Evolutionary conservation across 495 filamentous ascomycete species (phyloP).

Genomic region (Aspergillus mulundensis): DNA sequence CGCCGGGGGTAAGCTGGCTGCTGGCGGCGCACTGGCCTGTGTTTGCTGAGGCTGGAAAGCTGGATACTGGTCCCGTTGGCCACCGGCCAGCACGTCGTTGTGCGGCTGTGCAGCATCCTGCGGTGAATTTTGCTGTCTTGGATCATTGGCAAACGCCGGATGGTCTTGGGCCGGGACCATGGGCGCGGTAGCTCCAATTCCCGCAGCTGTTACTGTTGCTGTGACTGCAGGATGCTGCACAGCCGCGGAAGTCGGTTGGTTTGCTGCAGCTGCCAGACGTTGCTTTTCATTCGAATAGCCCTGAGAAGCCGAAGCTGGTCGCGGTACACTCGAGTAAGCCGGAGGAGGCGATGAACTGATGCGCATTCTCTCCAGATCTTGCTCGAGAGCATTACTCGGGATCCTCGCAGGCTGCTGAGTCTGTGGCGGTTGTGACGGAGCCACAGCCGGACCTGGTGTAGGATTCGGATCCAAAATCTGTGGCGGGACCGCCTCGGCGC

Average conservation of each 20-base stretch:
- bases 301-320: constrained; percentile 42
- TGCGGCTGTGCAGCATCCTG: constrained; percentile 33
- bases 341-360: constrained; percentile 82
- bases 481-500: constrained; percentile 53
- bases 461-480: constrained; percentile 27
- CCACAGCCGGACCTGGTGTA: constrained; percentile 27
- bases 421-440: constrained; percentile 18
- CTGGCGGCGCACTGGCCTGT: constrained; percentile 35
- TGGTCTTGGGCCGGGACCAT: constrained; percentile 56
- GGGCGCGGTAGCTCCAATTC: constrained; percentile 23
- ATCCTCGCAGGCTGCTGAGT: constrained; percentile 27
- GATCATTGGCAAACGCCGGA: constrained; percentile 85
- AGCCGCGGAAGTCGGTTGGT: constrained; percentile 20
- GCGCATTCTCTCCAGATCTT: constrained; percentile 85
- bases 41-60: constrained; percentile 16
- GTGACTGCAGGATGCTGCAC: constrained; percentile 22
- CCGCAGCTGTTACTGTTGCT: constrained; percentile 29
- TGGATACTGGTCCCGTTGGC: constrained; percentile 18
- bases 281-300: constrained; percentile 79
- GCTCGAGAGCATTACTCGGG: constrained; percentile 64
- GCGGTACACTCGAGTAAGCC: constrained; percentile 79
- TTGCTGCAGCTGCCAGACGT: constrained; percentile 31
- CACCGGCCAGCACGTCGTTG: constrained; percentile 31
- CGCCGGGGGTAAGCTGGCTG: constrained; percentile 60
- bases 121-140: constrained; percentile 46